These are phyloP conservation scores for barrel medic (Medicago truncatula) DNA, from an alignment of 306 rosid genomes.

Conservation along the genomic window MtrunA17r5.0-ANR NC_053044.1:51695001-51695500, in stretches of 20 bases:
- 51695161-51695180: neutral
- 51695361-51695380: neutral
- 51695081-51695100: neutral
- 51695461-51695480: neutral
- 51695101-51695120: neutral
- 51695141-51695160: neutral
- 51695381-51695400: neutral
- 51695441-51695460: neutral
- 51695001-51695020: constrained; percentile 18
- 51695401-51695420: neutral
- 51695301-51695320: neutral
- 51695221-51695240: neutral
- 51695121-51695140: neutral
- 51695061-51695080: neutral
- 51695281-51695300: neutral
- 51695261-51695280: neutral
- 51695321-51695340: neutral
- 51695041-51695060: constrained; percentile 3
- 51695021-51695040: constrained; percentile 5
- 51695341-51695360: neutral
- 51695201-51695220: neutral
- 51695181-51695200: neutral
- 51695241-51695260: neutral
- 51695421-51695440: neutral
- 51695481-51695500: neutral